phyloP scores from a whole-genome alignment of 805 yeast species.

The Scheffersomyces lignosus region DNA sequence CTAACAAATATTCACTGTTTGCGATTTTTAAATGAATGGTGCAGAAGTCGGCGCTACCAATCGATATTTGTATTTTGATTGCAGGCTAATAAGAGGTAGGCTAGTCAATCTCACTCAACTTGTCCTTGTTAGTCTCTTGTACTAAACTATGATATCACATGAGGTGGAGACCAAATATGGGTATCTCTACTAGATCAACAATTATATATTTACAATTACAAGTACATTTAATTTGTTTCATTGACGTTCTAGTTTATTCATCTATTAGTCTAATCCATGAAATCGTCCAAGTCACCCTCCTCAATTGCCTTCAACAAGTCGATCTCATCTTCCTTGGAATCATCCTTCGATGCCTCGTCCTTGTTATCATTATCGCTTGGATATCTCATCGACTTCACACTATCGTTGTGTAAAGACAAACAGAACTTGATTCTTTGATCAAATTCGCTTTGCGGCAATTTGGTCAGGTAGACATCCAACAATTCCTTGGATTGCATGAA shows the following conservation, averaged over 20 bases:
- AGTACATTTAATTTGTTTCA: no score
- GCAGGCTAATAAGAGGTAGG: no score
- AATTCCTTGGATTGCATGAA: constrained; percentile 89
- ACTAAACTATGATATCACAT: no score
- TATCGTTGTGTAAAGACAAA: constrained; percentile 84
- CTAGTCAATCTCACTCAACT: no score
- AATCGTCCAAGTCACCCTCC: constrained; percentile 56
- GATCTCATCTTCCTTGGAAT: constrained; percentile 41
- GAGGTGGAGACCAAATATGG: no score
- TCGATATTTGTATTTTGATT: no score
- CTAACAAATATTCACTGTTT: no score
- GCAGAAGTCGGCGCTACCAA: no score
- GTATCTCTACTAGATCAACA: no score
- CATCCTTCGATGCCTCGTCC: constrained; percentile 26
- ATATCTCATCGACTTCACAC: constrained; percentile 93
- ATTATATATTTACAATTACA: no score
- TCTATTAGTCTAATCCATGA: constrained; percentile 35
- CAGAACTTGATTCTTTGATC: constrained; percentile 94
- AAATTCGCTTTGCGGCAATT: constrained; percentile 81
- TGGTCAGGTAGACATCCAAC: constrained; percentile 82
- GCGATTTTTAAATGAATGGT: no score
- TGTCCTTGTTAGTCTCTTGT: no score
- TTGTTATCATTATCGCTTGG: constrained; percentile 48
- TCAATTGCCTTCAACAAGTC: constrained; percentile 49
- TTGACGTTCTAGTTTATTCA: not conserved